phyloP scores from a whole-genome alignment of 163 green algal species.

The Scenedesmus sp. region DNA sequence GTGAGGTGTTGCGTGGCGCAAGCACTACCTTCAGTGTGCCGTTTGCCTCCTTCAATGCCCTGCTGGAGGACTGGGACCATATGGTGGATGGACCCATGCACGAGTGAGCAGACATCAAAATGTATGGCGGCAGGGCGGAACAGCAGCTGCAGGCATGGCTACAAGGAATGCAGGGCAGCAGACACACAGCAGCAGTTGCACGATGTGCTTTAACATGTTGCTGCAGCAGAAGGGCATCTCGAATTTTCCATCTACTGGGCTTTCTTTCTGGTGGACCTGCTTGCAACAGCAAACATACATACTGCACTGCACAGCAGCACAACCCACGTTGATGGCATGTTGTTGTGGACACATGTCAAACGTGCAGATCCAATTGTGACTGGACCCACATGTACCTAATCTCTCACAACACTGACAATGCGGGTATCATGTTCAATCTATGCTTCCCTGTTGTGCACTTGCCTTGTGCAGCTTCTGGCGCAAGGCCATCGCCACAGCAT shows the following conservation, averaged over 20 bases:
- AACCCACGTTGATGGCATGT: too few species aligned
- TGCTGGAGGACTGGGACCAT: conserved; percentile 35
- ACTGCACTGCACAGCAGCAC: too few species aligned
- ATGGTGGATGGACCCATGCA: conserved; percentile 38
- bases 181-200: not conserved
- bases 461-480: conserved; percentile 9
- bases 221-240: too few species aligned
- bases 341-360: too few species aligned
- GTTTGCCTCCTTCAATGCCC: conserved; percentile 6
- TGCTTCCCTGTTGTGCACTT: not conserved
- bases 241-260: too few species aligned
- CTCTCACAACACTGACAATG: too few species aligned
- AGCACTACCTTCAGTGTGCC: conserved; percentile 32
- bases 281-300: too few species aligned
- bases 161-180: not conserved
- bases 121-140: not conserved
- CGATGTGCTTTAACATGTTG: not conserved
- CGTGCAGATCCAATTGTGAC: too few species aligned
- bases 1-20: not conserved
- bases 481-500: not conserved
- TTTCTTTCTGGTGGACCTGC: too few species aligned
- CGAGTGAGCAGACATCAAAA: not conserved
- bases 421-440: not conserved
- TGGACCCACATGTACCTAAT: too few species aligned
- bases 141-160: not conserved